A percentile compares a stretch with the other conserved stretches of the same genome.
phyloP scores from a whole-genome alignment of 768 basidiomycete genomes.

The Stropharia rugosoannulata region DNA sequence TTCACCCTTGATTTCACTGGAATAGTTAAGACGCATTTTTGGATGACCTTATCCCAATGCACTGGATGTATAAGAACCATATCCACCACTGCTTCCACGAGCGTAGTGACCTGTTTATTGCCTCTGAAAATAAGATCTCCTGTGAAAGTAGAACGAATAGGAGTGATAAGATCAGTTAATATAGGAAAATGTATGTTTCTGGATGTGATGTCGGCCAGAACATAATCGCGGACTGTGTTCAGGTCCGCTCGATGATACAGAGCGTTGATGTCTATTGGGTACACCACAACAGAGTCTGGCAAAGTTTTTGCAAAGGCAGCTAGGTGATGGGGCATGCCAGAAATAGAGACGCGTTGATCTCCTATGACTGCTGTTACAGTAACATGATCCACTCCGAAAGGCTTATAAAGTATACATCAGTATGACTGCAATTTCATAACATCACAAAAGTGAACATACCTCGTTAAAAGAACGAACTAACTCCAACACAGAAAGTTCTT shows the following conservation, averaged over 20 bases:
- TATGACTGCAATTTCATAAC: not conserved
- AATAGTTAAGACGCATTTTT: conserved; percentile 22
- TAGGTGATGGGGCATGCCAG: conserved; percentile 54
- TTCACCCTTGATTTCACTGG: conserved; percentile 24
- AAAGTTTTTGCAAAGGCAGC: conserved; percentile 38
- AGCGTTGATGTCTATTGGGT: conserved; percentile 44
- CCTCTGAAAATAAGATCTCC: conserved; percentile 34
- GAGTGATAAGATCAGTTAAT: conserved; percentile 43
- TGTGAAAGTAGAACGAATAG: conserved; percentile 45
- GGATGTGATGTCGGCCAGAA: conserved; percentile 42
- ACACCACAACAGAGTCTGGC: conserved; percentile 32
- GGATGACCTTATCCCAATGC: conserved; percentile 48
- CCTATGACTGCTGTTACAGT: conserved; percentile 52
- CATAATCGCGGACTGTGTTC: conserved; percentile 30
- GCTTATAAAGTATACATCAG: conserved; percentile 6
- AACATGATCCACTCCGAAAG: conserved; percentile 24
- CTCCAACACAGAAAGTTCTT: conserved; percentile 18
- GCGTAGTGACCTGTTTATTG: conserved; percentile 17
- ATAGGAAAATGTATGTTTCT: conserved; percentile 52
- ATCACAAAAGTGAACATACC: conserved; percentile 13
- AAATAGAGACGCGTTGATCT: conserved; percentile 49
- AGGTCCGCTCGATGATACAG: conserved; percentile 50
- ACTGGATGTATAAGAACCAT: conserved; percentile 52
- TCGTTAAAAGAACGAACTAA: conserved; percentile 21
- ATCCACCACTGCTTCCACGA: conserved; percentile 44